Conservation (phyloP, 2,329 filamentous ascomycete species). For the Mollisia scopiformis region DNA sequence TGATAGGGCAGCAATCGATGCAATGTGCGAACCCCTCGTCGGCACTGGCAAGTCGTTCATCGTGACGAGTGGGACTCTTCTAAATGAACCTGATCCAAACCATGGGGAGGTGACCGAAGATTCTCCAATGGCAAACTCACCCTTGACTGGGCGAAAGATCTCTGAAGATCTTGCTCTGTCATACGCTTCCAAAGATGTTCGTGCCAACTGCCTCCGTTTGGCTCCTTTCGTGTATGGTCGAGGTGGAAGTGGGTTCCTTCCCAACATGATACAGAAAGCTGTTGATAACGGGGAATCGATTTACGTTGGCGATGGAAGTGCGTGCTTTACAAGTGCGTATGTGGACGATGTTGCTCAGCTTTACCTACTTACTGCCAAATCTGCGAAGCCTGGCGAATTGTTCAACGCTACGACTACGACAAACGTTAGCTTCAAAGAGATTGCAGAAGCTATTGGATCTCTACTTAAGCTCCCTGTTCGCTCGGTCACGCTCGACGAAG, state of each 20-base stretch:
- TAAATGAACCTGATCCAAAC: slow-evolving; percentile 29
- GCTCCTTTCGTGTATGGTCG: slow-evolving; percentile 49
- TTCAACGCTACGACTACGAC: slow-evolving; percentile 41
- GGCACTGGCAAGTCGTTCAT: slow-evolving; percentile 42
- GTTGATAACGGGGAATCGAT: slow-evolving; percentile 34
- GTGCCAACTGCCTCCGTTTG: slow-evolving; percentile 42
- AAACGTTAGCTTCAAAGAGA: slow-evolving; percentile 37
- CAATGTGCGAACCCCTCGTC: slow-evolving; percentile 40
- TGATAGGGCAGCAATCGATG: slow-evolving; percentile 42
- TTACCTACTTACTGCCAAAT: slow-evolving; percentile 42
- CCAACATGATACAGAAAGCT: slow-evolving; percentile 38
- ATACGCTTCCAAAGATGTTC: slow-evolving; percentile 37
- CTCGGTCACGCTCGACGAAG: slow-evolving; percentile 10
- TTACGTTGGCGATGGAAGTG: slow-evolving; percentile 37
- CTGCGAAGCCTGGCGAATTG: slow-evolving; percentile 37
- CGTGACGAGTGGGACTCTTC: slow-evolving; percentile 38
- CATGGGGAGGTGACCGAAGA: slow-evolving; percentile 38
- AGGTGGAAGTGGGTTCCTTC: slow-evolving; percentile 37
- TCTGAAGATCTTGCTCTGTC: slow-evolving; percentile 38
- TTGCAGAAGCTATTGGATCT: slow-evolving; percentile 35
- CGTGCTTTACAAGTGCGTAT: slow-evolving; percentile 39
- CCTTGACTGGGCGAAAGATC: slow-evolving; percentile 31
- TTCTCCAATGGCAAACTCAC: slow-evolving; percentile 19
- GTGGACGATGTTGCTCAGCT: slow-evolving; percentile 47
- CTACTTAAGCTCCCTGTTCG: slow-evolving; percentile 22